Evolutionary conservation across 495 filamentous ascomycete genomes (phyloP), one percentile per base, ranked within the genome.

Genomic region (Clohesyomyces aquaticus): DNA sequence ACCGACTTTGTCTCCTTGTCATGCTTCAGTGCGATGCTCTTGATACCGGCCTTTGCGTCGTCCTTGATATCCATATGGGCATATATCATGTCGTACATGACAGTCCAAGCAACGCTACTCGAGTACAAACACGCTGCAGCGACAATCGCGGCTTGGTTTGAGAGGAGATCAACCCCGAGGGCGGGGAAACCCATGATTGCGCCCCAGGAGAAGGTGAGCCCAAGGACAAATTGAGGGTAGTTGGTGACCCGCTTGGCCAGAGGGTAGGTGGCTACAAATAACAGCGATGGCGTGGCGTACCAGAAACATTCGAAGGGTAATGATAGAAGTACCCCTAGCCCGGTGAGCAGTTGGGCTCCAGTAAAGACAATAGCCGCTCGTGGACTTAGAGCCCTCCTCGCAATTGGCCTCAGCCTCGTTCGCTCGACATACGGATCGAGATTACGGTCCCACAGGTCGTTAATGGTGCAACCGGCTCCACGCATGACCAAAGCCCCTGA

Each of bases 1-100:
- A 98, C 84, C 27, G 87, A 79, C 77, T 97, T 98, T 4, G 94
- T 96, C 66, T 96, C 84, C 23, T 86, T 80, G 62, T 95, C 90
- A 68, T 98, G 92, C 72, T 88, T 87, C 22, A 98, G 81, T 18
- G 90, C 93, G 72, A 97, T 98, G 67, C 88, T 91, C 78, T 96
- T 98, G 77, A 98, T 96, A 0, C 94, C 94, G 0, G 89, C 93
- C 73, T 89, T 89, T 29, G 85, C 84, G 73, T 98, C 94, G 68
- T 98, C 94, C 71, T 88, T 89, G 73, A 98, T 93, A 66, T 98
- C 94, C 88, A 97, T 96, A 76, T 97, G 93, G 29, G 95, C 94
- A 76, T 98, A 98, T 19, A 98, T 96, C 88, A 96, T 97, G 77
- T 98, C 94, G 71, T 98, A 98, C 59, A 97, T 73, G 43, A 98